Conservation (phyloP, 139 green algal genomes). For the Nannochloris sp. region DNA sequence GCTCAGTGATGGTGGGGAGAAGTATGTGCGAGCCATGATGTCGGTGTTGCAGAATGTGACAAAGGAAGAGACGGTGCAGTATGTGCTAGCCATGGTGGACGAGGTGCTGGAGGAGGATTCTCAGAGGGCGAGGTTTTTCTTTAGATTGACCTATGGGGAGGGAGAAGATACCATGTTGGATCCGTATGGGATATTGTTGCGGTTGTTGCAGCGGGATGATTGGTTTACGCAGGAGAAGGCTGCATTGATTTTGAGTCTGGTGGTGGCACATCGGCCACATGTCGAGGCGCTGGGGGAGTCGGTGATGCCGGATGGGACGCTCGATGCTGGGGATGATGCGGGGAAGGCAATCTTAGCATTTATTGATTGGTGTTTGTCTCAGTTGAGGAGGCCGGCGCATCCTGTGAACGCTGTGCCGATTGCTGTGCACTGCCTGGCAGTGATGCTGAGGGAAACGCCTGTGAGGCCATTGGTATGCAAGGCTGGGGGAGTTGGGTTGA, state of each 20-base stretch:
- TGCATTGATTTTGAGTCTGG: conserved; percentile 51
- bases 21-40: conserved; percentile 69
- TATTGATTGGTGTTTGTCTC: conserved; percentile 74
- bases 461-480: conserved; percentile 52
- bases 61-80: conserved; percentile 87
- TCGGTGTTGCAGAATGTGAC: conserved; percentile 79
- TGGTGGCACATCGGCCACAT: conserved; percentile 50
- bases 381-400: conserved; percentile 72
- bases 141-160: conserved; percentile 18
- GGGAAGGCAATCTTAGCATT: conserved; percentile 42
- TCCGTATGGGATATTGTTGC: conserved; percentile 61
- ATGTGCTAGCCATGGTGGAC: conserved; percentile 77
- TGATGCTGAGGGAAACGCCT: conserved; percentile 65
- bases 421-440: conserved; percentile 50
- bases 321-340: background rate
- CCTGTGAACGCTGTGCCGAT: conserved; percentile 38
- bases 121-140: conserved; percentile 46
- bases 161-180: conserved; percentile 15
- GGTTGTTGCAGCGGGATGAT: conserved; percentile 75
- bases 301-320: background rate
- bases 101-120: conserved; percentile 60
- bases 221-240: conserved; percentile 88
- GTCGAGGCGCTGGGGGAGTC: conserved; percentile 18
- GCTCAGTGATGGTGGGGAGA: conserved; percentile 63
- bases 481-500: conserved; percentile 41